Evolutionary conservation across 2,329 filamentous ascomycete species (phyloP).

Genomic region (Nemania diffusa): DNA sequence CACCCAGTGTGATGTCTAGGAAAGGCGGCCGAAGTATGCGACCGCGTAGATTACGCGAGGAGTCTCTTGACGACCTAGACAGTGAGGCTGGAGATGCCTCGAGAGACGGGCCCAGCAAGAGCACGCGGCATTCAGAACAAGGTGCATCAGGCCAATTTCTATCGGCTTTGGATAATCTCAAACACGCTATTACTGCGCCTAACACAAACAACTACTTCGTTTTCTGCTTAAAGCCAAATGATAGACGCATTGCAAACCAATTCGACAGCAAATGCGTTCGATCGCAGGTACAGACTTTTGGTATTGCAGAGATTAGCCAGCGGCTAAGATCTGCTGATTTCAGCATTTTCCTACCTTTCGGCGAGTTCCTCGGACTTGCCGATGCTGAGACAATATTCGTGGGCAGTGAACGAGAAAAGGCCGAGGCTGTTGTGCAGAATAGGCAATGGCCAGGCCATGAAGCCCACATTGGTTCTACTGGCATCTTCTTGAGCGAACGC

Average conservation of each 20-base stretch:
- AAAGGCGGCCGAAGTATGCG: conserved; percentile 65
- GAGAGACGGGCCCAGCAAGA: conserved; percentile 50
- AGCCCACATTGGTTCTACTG: conserved; percentile 88
- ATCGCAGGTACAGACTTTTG: conserved; percentile 92
- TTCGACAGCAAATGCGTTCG: conserved; percentile 99
- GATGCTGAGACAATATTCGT: conserved; percentile 87
- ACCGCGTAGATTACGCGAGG: conserved; percentile 52
- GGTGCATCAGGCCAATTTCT: conserved; percentile 94
- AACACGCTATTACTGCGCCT: conserved; percentile 81
- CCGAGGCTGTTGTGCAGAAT: conserved; percentile 89
- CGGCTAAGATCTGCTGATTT: conserved; percentile 93
- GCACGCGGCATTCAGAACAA: conserved; percentile 70
- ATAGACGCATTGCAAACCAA: conserved; percentile 95
- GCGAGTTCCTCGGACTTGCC: conserved; percentile 89
- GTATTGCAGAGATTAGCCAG: conserved; percentile 96
- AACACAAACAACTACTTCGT: conserved; percentile 95
- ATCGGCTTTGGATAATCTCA: conserved; percentile 88
- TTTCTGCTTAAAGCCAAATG: conserved; percentile 97
- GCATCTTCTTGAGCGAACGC: conserved; percentile 93
- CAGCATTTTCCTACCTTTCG: conserved; percentile 93
- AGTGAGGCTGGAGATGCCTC: conserved; percentile 59
- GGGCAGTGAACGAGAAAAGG: conserved; percentile 91
- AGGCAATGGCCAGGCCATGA: conserved; percentile 94
- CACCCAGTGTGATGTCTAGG: conserved; percentile 89
- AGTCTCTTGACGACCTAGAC: conserved; percentile 60